phyloP scores from a whole-genome alignment of 2,329 filamentous ascomycete genomes.

The Fusarium nematophilum region DNA sequence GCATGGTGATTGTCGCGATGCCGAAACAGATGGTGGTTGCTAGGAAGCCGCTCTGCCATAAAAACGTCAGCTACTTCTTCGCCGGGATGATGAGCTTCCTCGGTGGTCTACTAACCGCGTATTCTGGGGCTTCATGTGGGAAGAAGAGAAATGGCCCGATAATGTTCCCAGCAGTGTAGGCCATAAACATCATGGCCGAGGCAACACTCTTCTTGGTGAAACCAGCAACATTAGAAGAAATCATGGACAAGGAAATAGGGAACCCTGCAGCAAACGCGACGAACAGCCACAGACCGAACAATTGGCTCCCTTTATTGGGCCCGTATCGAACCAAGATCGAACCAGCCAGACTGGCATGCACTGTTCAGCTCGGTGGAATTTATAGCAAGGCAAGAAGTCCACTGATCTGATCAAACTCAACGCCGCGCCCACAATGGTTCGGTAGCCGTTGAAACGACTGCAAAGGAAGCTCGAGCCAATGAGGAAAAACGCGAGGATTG shows the following conservation, averaged over 20 bases:
- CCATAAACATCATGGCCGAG: constrained; percentile 39
- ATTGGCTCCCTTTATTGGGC: constrained; percentile 25
- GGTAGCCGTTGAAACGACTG: constrained; percentile 31
- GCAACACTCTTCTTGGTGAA: constrained; percentile 41
- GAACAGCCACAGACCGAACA: constrained; percentile 34
- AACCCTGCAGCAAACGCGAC: constrained; percentile 37
- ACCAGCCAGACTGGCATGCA: constrained; percentile 16
- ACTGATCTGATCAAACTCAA: constrained; percentile 35
- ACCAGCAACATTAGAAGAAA: constrained; percentile 38
- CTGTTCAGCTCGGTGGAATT: neutral
- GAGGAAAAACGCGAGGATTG: constrained; percentile 29
- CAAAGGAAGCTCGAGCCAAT: constrained; percentile 32
- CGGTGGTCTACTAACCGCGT: constrained; percentile 20
- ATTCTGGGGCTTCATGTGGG: constrained; percentile 27
- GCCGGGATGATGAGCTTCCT: rapidly evolving
- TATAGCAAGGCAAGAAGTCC: neutral
- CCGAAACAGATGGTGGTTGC: constrained; percentile 37
- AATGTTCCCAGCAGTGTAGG: constrained; percentile 35
- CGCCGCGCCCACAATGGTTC: constrained; percentile 30
- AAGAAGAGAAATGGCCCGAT: constrained; percentile 41
- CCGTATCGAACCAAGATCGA: constrained; percentile 35
- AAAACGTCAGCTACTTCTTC: neutral
- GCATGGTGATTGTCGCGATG: constrained; percentile 25
- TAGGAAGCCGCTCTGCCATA: constrained; percentile 32
- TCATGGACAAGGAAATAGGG: constrained; percentile 31